Evolutionary conservation across 345 rosid species (phyloP), one percentile per base, ranked within the genome.

Genomic region (Mangifera indica): DNA sequence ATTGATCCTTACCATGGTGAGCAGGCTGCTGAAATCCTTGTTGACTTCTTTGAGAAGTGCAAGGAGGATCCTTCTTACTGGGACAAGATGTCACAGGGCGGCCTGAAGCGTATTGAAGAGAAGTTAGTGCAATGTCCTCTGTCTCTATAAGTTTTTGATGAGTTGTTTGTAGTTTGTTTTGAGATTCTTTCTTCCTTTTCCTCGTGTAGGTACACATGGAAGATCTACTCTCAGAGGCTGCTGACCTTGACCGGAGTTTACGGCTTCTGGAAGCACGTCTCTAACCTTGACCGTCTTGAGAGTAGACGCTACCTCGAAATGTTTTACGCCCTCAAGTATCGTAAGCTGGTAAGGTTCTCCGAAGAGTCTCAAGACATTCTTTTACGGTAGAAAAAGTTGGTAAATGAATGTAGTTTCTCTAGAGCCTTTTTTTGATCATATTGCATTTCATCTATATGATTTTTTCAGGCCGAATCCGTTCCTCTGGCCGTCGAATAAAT

Each of bases 221-320:
- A 91, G 68, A 93, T 93, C 0, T 93, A 93, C 72, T 91, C 97
- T 6, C 84, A 91, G 78, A 83, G 97, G 84, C 90, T 93, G 53
- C 62, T 93, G 86, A 89, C 94, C 25, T 81, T 93, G 65, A 93
- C 97, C 0, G 96, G 90, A 60, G 98, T 93, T 7, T 91, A 93
- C 25, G 97, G 97, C 7, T 93, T 93, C 87, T 93, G 96, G 97
- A 93, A 93, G 55, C 96, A 92, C 26, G 98, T 94, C 3, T 90
- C 98, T 0, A 94, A 94, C 65, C 97, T 94, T n/a, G 97, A 94
- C 64, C 91, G 86, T 7, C 97, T 72, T 0, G 98, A 93, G 89
- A 89, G 93, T 84, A 82, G 91, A 2, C 90, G 98, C 18, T 93
- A 93, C 85, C 84, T 93, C 1, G 98, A 93, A 79, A 93, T 93